Evolutionary conservation across 352 stramenopile genomes (phyloP).

Genomic region (Phytopythium kandeliae): DNA sequence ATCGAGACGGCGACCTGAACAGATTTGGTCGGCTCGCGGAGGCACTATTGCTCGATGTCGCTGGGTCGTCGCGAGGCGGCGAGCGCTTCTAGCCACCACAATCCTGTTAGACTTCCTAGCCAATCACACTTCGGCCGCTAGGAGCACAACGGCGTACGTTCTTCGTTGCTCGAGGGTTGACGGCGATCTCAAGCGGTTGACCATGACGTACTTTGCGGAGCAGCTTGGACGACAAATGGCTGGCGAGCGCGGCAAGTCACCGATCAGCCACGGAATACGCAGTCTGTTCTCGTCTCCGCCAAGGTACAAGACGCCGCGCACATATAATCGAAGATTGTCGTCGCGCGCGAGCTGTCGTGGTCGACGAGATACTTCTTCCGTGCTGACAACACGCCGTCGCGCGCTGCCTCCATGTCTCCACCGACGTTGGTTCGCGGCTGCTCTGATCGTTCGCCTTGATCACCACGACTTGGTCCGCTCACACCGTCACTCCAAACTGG

Average conservation of each 20-base stretch:
- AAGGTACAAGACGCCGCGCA: constrained; percentile 14
- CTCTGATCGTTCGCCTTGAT: background rate
- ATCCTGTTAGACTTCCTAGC: no score
- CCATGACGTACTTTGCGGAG: constrained; percentile 57
- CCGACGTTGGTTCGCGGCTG: background rate
- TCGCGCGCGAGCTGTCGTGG: constrained; percentile 14
- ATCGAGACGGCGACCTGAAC: background rate
- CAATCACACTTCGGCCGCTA: background rate
- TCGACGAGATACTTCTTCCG: constrained; percentile 27
- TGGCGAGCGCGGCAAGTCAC: constrained; percentile 5
- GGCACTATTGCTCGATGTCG: background rate
- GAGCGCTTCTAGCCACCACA: background rate
- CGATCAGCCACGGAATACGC: background rate
- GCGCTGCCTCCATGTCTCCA: background rate
- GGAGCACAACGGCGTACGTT: background rate
- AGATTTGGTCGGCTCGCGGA: background rate
- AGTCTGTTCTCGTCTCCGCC: background rate
- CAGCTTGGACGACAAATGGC: constrained; percentile 41
- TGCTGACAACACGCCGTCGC: background rate
- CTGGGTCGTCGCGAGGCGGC: background rate
- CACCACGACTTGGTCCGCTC: background rate
- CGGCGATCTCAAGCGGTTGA: constrained; percentile 35
- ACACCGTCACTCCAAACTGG: background rate
- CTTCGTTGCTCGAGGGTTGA: constrained; percentile 3
- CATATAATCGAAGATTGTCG: constrained; percentile 68